phyloP scores from a whole-genome alignment of 2,329 filamentous ascomycete genomes.

The Hymenoscyphus repandus region DNA sequence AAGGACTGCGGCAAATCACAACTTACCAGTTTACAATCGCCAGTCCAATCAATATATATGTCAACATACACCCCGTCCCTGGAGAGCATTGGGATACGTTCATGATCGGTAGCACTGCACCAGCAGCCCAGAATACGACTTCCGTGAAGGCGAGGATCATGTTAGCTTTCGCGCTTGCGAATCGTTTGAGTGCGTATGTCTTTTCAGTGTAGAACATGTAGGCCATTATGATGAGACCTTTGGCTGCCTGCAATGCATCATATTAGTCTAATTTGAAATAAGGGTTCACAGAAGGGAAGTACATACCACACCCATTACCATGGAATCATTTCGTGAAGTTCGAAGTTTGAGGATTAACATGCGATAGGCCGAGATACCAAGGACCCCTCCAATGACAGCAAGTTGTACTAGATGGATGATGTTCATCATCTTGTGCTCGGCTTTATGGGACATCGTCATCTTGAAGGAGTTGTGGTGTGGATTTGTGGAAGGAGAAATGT shows the following conservation, averaged over 20 bases:
- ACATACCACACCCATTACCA: slow-evolving; percentile 4
- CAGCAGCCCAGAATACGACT: slow-evolving; percentile 2
- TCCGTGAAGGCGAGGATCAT: slow-evolving; percentile 1
- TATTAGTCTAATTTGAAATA: neutral
- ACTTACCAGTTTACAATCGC: slow-evolving; percentile 3
- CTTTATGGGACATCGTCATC: neutral
- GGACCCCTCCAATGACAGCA: neutral
- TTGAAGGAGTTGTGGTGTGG: neutral
- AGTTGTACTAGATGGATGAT: neutral
- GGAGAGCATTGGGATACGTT: neutral
- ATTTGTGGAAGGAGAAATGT: too few species aligned
- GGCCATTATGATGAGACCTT: slow-evolving; percentile 2
- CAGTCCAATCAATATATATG: neutral
- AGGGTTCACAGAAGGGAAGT: neutral
- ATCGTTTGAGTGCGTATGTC: neutral
- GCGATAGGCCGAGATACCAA: slow-evolving; percentile 1
- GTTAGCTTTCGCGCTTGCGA: neutral
- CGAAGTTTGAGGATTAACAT: neutral
- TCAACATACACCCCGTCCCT: neutral
- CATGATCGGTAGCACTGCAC: neutral
- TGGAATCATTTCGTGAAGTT: slow-evolving; percentile 2
- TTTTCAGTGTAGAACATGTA: slow-evolving; percentile 3
- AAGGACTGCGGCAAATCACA: too few species aligned
- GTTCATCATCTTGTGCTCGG: neutral
- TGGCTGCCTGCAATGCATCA: neutral